Base-by-base conservation (phyloP, 345 rosid genomes). In the Sonneratia alba region DNA sequence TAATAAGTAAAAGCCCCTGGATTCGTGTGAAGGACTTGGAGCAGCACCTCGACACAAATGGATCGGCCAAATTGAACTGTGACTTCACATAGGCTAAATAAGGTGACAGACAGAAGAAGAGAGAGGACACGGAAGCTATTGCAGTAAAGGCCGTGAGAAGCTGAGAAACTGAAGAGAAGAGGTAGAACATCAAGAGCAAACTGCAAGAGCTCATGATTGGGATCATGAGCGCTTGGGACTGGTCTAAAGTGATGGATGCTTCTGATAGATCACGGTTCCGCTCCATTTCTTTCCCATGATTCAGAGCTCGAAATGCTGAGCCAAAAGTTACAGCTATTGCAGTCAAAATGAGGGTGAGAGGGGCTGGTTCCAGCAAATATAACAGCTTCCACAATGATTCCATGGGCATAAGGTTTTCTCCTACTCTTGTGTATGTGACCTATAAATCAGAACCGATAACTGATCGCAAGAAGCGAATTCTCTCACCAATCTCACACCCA, bases 191-290 rank as follows among this genome's bases (percentile, higher is more conserved):
- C 82, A 91, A 70, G 70, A 94, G 97, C 89, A 95, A 85, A 75
- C 97, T 92, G 85, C 97, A 95, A 37, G 99, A 95, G 88, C 99
- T 95, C 96, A 95, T 87, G 36, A 91, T 66, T 7, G 99, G 99
- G 79, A 95, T 91, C 99, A 95, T 90, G 13, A 95, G 80, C n/a
- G 97, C 99, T 67, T 95, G 99, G 11, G 97, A 95, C 75, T 81
- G 85, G 73, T 95, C 99, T 70, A 95, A 73, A 22, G 91, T 92
- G 37, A 90, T 95, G 32, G 97, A 90, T 3, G 97, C 93, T 78
- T 89, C 97, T 0, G 91, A 89, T 34, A 92, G 81, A 67, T 92
- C 99, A 68, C 84, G 97, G 57, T 92, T 95, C 69, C 91, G 78
- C 81, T 92, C 99, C 99, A 95, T 95, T 80, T 92, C 97, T 87